These are phyloP conservation scores for Zoysia matrella DNA, from an alignment of 202 grass and related monocot genomes.

Conservation along the genomic window DNA sequence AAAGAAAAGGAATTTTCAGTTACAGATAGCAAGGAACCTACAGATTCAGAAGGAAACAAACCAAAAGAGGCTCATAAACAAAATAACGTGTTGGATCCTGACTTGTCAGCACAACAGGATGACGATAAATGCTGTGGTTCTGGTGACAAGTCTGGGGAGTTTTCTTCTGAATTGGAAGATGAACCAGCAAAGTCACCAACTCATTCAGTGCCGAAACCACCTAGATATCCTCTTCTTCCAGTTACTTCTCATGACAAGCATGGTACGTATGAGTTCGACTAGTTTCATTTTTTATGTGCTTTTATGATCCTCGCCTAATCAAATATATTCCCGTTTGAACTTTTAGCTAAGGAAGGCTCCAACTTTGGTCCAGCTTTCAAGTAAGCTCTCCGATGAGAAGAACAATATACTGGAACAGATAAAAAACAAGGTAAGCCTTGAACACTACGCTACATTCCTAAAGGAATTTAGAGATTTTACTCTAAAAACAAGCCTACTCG, in stretches of 20 bases:
- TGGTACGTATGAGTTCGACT: constrained; percentile 56
- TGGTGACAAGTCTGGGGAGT: constrained; percentile 37
- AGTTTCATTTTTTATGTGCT: constrained; percentile 30
- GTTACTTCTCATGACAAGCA: constrained; percentile 87
- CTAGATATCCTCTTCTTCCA: constrained; percentile 70
- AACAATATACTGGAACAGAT: constrained; percentile 80
- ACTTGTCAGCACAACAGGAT: constrained; percentile 23
- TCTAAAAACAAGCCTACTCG: constrained; percentile 34
- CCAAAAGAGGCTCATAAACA: constrained; percentile 22
- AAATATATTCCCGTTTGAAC: constrained; percentile 14
- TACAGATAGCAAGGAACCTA: constrained; percentile 24
- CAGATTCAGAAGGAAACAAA: constrained; percentile 49
- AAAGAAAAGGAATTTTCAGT: constrained; percentile 42
- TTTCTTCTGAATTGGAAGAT: constrained; percentile 44
- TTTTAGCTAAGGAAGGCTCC: constrained; percentile 74
- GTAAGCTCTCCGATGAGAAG: constrained; percentile 58
- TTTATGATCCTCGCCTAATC: constrained; percentile 13
- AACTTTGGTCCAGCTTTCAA: constrained; percentile 62
- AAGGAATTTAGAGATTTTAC: not conserved
- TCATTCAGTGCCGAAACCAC: constrained; percentile 44
- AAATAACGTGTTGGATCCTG: constrained; percentile 24
- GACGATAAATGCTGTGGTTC: constrained; percentile 22
- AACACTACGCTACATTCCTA: not conserved
- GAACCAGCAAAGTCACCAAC: constrained; percentile 45
- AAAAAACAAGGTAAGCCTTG: constrained; percentile 76